Evolutionary conservation across 768 basidiomycete species (phyloP).

Genomic region (Lactifluus pinguis): DNA sequence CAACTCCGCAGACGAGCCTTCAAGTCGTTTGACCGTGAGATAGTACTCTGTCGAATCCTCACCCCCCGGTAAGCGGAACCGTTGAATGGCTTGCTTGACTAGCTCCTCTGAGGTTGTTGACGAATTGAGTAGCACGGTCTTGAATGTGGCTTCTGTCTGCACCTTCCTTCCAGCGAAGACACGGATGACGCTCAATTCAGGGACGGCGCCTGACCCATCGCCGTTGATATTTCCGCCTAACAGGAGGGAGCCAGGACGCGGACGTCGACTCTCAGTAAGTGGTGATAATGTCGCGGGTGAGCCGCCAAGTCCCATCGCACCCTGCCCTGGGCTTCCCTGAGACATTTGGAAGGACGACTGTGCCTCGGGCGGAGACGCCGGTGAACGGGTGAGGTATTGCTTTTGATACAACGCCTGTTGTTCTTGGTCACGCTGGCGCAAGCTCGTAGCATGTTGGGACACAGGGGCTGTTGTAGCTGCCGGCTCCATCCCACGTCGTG

Average conservation of each 20-base stretch:
- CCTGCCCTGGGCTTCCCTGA: conserved; percentile 60
- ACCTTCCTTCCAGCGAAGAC: conserved; percentile 89
- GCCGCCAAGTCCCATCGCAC: conserved; percentile 31
- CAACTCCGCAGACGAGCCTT: conserved; percentile 73
- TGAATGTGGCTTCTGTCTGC: conserved; percentile 95
- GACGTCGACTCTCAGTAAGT: conserved; percentile 39
- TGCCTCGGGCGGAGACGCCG: conserved; percentile 66
- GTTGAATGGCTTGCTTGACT: conserved; percentile 85
- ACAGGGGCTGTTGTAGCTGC: conserved; percentile 33
- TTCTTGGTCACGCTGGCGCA: conserved; percentile 83
- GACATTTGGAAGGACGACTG: conserved; percentile 69
- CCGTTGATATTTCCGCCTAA: conserved; percentile 52
- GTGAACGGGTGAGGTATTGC: conserved; percentile 82
- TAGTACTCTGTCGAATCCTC: conserved; percentile 62
- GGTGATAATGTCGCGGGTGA: conserved; percentile 32
- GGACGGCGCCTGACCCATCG: conserved; percentile 53
- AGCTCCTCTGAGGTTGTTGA: conserved; percentile 80
- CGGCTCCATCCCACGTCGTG: conserved; percentile 28
- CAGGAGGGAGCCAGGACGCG: conserved; percentile 71
- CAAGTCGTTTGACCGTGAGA: conserved; percentile 88
- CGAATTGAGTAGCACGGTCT: conserved; percentile 88
- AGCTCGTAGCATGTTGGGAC: conserved; percentile 51
- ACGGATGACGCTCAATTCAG: conserved; percentile 88
- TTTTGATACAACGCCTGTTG: conserved; percentile 76
- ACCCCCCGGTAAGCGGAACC: conserved; percentile 72